phyloP scores from a whole-genome alignment of 257 asterid genomes.

The Lycium ferocissimum region DNA sequence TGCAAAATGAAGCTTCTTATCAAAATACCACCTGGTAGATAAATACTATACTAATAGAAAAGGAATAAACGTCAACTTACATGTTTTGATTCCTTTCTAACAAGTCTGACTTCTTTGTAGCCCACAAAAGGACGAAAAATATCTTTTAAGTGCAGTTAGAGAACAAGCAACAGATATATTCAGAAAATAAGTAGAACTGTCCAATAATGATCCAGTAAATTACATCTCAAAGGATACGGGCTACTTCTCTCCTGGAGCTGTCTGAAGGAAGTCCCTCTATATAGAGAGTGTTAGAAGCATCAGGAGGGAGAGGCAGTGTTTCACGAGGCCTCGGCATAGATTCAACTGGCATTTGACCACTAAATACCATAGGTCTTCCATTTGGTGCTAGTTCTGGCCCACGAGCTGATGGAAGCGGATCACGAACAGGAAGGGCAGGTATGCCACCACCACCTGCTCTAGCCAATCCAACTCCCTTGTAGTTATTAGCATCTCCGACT shows the following conservation, averaged over 20 bases:
- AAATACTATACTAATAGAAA: background rate
- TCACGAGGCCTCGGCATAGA: constrained; percentile 50
- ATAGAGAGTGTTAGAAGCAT: constrained; percentile 63
- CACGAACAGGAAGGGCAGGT: constrained; percentile 42
- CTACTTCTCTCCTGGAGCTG: constrained; percentile 59
- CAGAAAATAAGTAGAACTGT: background rate
- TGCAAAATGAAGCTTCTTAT: constrained; percentile 38
- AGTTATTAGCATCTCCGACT: constrained; percentile 49
- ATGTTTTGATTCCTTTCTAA: constrained; percentile 58
- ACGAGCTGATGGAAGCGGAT: constrained; percentile 41
- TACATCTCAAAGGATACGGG: constrained; percentile 57
- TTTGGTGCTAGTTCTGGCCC: constrained; percentile 46
- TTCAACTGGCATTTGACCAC: constrained; percentile 45
- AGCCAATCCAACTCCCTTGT: constrained; percentile 43
- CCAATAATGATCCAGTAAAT: background rate
- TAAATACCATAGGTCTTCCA: constrained; percentile 46
- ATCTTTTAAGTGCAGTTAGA: constrained; percentile 47
- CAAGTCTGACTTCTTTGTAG: constrained; percentile 66
- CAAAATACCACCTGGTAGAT: constrained; percentile 10
- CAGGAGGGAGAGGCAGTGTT: constrained; percentile 56
- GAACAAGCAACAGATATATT: constrained; percentile 17
- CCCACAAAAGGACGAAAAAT: constrained; percentile 69
- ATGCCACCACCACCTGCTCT: constrained; percentile 42
- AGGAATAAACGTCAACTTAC: constrained; percentile 38
- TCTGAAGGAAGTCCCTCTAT: constrained; percentile 68